Base-by-base conservation (phyloP, 805 yeast genomes). In the Yamadazyma phyllophila region DNA sequence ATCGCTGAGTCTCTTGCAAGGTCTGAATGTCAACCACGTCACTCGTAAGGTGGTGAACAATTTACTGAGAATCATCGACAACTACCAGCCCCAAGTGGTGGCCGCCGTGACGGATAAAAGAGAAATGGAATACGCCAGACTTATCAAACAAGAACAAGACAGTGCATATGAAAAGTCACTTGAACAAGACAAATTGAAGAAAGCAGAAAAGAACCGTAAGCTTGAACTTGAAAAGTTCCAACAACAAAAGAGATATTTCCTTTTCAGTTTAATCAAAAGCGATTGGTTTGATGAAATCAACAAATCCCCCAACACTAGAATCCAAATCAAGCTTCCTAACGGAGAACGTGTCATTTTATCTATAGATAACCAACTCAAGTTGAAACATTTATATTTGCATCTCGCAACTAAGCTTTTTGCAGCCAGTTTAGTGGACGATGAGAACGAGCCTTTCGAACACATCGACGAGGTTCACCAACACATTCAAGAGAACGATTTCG, bases 291-390 rank as follows among this genome's bases (percentile, higher is more conserved):
- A 38, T 4, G 32, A 46, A 7, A 37, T 54, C 17, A 48, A 48
- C 27, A 14, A 17, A 2, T 49, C 47, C 1, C 44, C 49, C 10
- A 49, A 43, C 31, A 67, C 67, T 0, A 56, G 63, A 40, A 70
- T 83, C 15, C 82, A 84, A 41, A 65, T 83, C 51, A 74, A 81
- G 57, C 63, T 77, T 30, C 81, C 85, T 7, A 58, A 70, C 30
- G 87, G 88, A 2, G 67, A 68, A 40, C 60, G 82, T 44, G 57
- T 74, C 7, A 66, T 80, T 2, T 73, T 76, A 29, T 71, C 66
- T 31, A 73, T 83, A 43, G 51, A 55, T 35, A 62, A 67, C 27
- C 48, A 60, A 1, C 65, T 72, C n/a, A 55, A 76, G 0, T 50
- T 77, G 17, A 60, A 57, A 34, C 82, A 81, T 36, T 55, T 83